A percentile compares a stretch with the other conserved stretches of the same genome.
These are phyloP conservation scores for Chaetomium sp. DNA, from an alignment of 2,329 filamentous ascomycete genomes.

Conservation along the genomic window DNA sequence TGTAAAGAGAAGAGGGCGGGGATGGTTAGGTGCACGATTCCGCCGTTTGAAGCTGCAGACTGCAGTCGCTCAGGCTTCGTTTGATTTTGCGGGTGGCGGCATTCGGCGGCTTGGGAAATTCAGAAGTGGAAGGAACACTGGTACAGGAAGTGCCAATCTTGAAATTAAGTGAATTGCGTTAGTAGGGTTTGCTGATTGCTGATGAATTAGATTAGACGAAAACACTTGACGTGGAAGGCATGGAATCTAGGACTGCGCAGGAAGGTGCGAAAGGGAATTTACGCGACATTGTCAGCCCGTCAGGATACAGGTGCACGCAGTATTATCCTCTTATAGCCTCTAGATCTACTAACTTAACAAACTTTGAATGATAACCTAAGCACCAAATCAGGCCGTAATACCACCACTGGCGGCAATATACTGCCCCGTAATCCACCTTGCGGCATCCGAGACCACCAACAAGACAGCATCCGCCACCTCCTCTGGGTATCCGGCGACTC, in stretches of 20 bases:
- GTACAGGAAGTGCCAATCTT: neutral
- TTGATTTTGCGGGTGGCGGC: neutral
- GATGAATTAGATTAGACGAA: too few species aligned
- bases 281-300: too few species aligned
- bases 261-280: too few species aligned
- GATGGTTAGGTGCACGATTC: neutral
- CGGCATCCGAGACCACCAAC: constrained; percentile 44
- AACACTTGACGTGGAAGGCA: too few species aligned
- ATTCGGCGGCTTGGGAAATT: neutral
- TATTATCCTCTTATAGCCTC: too few species aligned
- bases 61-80: too few species aligned
- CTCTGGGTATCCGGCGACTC: constrained; percentile 41
- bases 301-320: too few species aligned
- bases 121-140: neutral
- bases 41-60: neutral
- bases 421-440: constrained; percentile 50
- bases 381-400: constrained; percentile 29
- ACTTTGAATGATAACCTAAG: neutral
- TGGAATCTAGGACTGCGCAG: too few species aligned
- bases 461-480: constrained; percentile 49
- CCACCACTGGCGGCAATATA: constrained; percentile 45
- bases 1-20: too few species aligned
- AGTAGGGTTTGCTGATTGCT: too few species aligned
- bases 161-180: too few species aligned
- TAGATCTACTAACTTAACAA: neutral